These are phyloP conservation scores for Cystobasidiopsis lactophilus DNA, from an alignment of 768 basidiomycete genomes.

Conservation along the genomic window DNA sequence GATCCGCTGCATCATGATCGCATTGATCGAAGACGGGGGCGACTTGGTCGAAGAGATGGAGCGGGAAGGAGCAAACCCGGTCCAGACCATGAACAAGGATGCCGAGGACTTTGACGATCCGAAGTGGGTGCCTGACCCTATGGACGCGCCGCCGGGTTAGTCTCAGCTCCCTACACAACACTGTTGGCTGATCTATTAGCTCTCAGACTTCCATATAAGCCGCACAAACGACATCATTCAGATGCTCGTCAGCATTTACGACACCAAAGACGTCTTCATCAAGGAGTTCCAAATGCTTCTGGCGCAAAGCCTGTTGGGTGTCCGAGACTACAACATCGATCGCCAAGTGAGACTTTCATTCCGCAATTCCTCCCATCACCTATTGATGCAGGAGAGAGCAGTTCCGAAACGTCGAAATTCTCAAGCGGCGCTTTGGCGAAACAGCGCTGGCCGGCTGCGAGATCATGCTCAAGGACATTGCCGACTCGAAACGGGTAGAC, in stretches of 20 bases:
- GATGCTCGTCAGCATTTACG: conserved; percentile 90
- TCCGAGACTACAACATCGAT: conserved; percentile 59
- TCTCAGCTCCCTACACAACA: not conserved
- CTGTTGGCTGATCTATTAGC: not conserved
- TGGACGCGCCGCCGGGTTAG: conserved; percentile 83
- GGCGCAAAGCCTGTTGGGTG: conserved; percentile 59
- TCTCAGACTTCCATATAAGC: conserved; percentile 69
- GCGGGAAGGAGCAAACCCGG: conserved; percentile 15
- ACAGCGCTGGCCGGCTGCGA: conserved; percentile 81
- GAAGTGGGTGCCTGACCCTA: conserved; percentile 86
- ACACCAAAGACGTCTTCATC: conserved; percentile 86
- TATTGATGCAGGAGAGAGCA: conserved; percentile 24
- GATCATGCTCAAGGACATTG: conserved; percentile 94
- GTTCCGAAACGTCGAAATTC: conserved; percentile 76
- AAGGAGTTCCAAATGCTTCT: conserved; percentile 83
- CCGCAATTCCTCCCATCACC: not conserved
- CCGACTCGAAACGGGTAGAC: conserved; percentile 75
- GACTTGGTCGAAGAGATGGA: conserved; percentile 39
- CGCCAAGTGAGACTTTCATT: conserved; percentile 31
- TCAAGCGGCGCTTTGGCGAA: conserved; percentile 92
- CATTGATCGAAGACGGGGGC: conserved; percentile 71
- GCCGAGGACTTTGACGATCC: conserved; percentile 72
- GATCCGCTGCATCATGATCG: conserved; percentile 76
- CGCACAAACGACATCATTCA: conserved; percentile 85
- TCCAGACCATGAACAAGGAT: conserved; percentile 36